These are phyloP conservation scores for Psophocarpus tetragonolobus DNA, from an alignment of 306 rosid species.

Conservation along the genomic window DNA sequence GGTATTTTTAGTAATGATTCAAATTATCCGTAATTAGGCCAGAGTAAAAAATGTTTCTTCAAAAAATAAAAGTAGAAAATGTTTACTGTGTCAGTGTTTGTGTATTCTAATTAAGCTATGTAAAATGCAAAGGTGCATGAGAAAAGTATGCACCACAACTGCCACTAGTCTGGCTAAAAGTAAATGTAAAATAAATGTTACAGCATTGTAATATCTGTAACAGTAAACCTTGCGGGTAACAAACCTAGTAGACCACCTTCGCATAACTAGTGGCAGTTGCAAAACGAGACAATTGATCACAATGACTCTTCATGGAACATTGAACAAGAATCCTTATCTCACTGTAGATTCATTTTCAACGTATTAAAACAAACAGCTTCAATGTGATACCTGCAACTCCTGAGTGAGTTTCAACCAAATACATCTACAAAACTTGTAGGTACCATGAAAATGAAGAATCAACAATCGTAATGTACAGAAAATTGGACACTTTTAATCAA, in stretches of 20 bases:
- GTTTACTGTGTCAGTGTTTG: neutral
- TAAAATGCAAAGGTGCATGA: neutral
- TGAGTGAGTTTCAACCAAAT: neutral
- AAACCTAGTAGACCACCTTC: conserved; percentile 13
- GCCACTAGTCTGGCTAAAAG: no score
- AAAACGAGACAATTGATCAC: neutral
- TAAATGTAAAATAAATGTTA: no score
- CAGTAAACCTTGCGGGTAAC: neutral
- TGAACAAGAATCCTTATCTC: no score
- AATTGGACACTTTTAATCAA: neutral
- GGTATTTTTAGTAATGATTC: no score
- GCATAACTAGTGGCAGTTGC: neutral
- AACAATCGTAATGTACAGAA: neutral
- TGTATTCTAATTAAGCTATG: neutral
- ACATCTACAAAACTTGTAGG: neutral
- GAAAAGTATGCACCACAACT: neutral
- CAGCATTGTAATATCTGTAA: no score
- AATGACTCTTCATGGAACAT: no score
- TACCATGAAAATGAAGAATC: neutral
- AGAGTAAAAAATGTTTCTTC: no score
- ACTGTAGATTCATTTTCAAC: no score
- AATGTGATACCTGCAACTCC: neutral
- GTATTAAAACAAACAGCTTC: no score
- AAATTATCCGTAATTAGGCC: no score
- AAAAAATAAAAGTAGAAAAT: no score